Percentiles rank a stretch among this genome's conserved stretches.
phyloP scores from a whole-genome alignment of 441 rosid species.

The Mallotus repandus region DNA sequence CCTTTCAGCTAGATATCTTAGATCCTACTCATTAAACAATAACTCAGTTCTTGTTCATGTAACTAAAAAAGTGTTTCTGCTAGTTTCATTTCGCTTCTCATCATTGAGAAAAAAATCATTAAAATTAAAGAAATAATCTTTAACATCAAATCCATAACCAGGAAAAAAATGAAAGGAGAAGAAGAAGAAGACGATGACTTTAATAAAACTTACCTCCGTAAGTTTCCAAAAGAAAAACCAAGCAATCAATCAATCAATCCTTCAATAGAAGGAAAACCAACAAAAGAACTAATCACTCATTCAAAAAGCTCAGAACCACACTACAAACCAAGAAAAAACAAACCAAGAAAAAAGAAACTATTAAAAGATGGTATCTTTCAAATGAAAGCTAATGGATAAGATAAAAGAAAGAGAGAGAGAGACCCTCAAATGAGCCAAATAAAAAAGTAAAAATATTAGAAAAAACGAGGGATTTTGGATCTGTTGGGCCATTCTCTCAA shows the following conservation, averaged over 20 bases:
- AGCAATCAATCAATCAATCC: neutral
- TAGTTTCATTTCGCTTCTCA: no score
- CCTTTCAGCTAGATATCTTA: neutral
- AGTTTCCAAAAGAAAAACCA: neutral
- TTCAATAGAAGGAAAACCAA: constrained; percentile 8
- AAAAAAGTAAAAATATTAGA: constrained; percentile 12
- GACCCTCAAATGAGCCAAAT: constrained; percentile 14
- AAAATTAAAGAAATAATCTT: no score
- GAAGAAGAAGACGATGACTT: no score
- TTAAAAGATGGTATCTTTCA: constrained; percentile 13
- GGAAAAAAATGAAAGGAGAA: no score
- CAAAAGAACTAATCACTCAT: constrained; percentile 8
- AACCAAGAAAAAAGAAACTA: neutral
- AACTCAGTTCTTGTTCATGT: constrained; percentile 12
- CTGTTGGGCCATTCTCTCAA: constrained; percentile 39
- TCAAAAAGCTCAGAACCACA: neutral
- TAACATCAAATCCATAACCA: no score
- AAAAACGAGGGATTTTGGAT: constrained; percentile 37
- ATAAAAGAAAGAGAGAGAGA: neutral
- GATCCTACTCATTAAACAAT: neutral
- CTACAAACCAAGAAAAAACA: constrained; percentile 5
- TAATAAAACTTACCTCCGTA: constrained; percentile 20
- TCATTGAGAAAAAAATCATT: no score
- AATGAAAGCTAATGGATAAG: constrained; percentile 12
- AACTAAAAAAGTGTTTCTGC: no score